Conservation (phyloP, 768 basidiomycete genomes). For the Tricholoma sp. region DNA sequence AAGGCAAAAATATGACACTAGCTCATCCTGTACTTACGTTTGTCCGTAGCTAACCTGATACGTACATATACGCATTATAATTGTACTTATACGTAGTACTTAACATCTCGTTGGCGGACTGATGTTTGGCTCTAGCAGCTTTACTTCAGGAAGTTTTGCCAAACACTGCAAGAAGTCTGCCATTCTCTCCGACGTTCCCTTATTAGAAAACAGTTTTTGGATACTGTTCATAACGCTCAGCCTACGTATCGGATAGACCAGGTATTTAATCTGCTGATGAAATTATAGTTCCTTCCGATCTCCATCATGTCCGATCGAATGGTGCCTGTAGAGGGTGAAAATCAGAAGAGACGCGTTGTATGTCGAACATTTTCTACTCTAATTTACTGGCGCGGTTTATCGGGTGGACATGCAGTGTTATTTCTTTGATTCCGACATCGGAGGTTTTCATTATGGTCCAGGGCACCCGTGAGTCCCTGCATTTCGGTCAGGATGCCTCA, state of each 20-base stretch:
- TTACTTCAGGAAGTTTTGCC: conserved; percentile 9
- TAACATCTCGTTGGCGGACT: neutral
- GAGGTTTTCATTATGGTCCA: conserved; percentile 98
- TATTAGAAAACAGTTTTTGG: too few relatives aligned
- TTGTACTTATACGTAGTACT: neutral
- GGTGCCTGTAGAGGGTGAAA: conserved; percentile 67
- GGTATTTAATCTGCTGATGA: neutral
- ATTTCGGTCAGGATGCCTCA: conserved; percentile 4
- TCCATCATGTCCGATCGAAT: conserved; percentile 43
- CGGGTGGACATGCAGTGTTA: conserved; percentile 65
- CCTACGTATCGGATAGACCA: neutral
- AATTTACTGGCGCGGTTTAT: neutral
- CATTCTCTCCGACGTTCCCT: too few relatives aligned
- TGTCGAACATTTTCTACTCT: conserved; percentile 27
- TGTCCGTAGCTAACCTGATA: neutral
- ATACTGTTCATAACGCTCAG: too few relatives aligned
- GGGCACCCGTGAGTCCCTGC: conserved; percentile 73
- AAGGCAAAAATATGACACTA: conserved; percentile 53
- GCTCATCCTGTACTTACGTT: neutral
- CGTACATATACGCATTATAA: neutral
- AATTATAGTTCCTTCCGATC: neutral
- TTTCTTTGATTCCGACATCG: conserved; percentile 99
- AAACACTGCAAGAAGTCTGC: conserved; percentile 12
- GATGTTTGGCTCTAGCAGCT: too few relatives aligned
- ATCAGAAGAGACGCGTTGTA: conserved; percentile 83